Percentiles rank a stretch among this genome's conserved stretches.
Conservation (phyloP, 768 basidiomycete genomes). For the Lactifluus pinguis region DNA sequence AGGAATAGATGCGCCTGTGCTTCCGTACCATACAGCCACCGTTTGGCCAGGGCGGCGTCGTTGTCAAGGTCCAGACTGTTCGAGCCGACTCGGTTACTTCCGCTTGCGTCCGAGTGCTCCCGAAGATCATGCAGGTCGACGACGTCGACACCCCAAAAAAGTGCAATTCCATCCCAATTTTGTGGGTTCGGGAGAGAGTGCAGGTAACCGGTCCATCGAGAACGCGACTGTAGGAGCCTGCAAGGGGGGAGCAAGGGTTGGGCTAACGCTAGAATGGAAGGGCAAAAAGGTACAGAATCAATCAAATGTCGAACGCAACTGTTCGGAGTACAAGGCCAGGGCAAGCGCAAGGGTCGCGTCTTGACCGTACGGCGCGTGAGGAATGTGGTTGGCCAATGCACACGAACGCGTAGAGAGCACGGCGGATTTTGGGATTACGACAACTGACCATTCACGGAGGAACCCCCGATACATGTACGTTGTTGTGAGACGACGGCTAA, state of each 20-base stretch:
- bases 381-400: constrained; percentile 16
- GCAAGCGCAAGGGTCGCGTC: constrained; percentile 23
- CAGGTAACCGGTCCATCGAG: constrained; percentile 25
- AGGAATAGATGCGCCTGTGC: constrained; percentile 9
- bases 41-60: constrained; percentile 14
- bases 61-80: constrained; percentile 2
- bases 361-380: constrained; percentile 18
- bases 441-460: constrained; percentile 15
- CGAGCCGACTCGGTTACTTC: neutral
- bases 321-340: constrained; percentile 21
- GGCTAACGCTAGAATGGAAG: too few relatives aligned
- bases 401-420: constrained; percentile 22
- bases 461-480: neutral
- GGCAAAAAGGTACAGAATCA: neutral
- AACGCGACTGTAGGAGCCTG: constrained; percentile 17
- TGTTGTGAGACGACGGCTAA: neutral
- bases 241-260: neutral
- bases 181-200: constrained; percentile 19
- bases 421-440: constrained; percentile 22
- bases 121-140: neutral
- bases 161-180: constrained; percentile 20
- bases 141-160: constrained; percentile 22
- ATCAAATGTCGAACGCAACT: neutral
- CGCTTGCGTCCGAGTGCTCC: neutral
- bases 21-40: constrained; percentile 16